These are phyloP conservation scores for Aciculoconidium aculeatum DNA, from an alignment of 805 yeast species.

Conservation along the genomic window DNA sequence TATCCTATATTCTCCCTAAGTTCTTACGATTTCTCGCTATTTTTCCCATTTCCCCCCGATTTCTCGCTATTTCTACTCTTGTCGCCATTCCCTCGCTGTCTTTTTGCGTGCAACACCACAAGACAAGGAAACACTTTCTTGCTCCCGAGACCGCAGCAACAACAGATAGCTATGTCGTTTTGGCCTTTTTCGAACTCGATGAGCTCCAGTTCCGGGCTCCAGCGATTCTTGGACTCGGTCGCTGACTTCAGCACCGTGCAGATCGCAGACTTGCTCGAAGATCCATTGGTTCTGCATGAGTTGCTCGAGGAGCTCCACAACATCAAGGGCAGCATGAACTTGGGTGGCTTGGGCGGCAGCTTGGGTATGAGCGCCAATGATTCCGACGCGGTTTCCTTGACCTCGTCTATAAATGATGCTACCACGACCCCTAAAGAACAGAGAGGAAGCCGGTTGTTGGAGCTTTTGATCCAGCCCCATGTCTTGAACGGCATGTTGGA, in stretches of 20 bases:
- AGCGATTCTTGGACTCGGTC: slow-evolving; percentile 34
- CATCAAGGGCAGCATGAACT: slow-evolving; percentile 29
- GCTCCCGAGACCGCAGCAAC: neutral
- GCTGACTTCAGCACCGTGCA: slow-evolving; percentile 26
- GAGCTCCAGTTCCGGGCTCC: slow-evolving; percentile 33
- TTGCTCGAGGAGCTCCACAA: slow-evolving; percentile 31
- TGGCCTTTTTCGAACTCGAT: slow-evolving; percentile 40
- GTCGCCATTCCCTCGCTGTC: neutral
- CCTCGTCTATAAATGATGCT: slow-evolving; percentile 28
- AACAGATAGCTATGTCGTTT: slow-evolving; percentile 31
- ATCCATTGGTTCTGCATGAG: slow-evolving; percentile 31
- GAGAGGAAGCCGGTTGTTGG: slow-evolving; percentile 54
- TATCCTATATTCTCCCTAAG: no score
- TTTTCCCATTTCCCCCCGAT: neutral
- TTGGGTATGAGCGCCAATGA: slow-evolving; percentile 5
- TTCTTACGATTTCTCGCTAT: neutral
- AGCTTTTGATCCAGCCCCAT: slow-evolving; percentile 73
- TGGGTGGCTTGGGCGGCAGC: slow-evolving; percentile 10
- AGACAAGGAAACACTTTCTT: no score
- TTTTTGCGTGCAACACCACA: no score
- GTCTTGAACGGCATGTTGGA: slow-evolving; percentile 64
- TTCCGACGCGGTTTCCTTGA: slow-evolving; percentile 27
- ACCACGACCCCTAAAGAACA: slow-evolving; percentile 25
- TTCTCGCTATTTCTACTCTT: neutral
- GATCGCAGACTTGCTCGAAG: slow-evolving; percentile 29